Base-by-base conservation (phyloP, 1,284 basidiomycete species). In the Waitea zeae region DNA sequence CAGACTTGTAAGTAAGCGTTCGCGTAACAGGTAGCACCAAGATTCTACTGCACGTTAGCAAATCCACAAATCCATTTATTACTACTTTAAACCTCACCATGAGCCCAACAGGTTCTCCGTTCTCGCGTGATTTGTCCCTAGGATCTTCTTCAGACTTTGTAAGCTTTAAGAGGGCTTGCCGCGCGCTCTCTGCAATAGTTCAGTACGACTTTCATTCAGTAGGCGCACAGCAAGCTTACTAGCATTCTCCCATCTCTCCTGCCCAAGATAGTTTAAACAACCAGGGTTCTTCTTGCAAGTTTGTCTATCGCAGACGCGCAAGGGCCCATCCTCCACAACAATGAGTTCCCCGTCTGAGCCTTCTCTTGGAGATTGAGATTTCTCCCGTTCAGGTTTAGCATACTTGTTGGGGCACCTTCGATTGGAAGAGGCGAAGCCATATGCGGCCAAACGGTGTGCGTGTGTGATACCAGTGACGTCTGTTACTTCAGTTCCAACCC, bases 11-110 rank as follows among this genome's bases (percentile, higher is more conserved):
- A 62, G 42, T 82, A 92, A 4, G 87, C 84, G 52, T 93, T 93
- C 35, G 84, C 87, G 44, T 90, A 92, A 48, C 87, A 89, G 3
- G 89, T 93, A 11, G 89, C 89, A 11, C 89, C 89, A 12, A 93
- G 68, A 49, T 95, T 95, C 77, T 88, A 44, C 12, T 12, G 17
- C 20, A 38, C 15, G 34, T 45, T 26, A 33, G 38, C 33, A 38
- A 36, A n/a, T 28, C 11, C 15, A 17, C 26, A 31, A 20, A 30
- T 26, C 5, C 19, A 28, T 13, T 30, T 7, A 15, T 37, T 17
- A 41, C 13, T 20, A 29, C 12, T 12, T 27, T 26, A 30, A 17
- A 32, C 41, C 54, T 11, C 46, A 78, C 84, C 63, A 70, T 78
- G 37, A 93, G 55, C 14, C 89, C 88, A 13, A 89, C 77, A 13